phyloP scores from a whole-genome alignment of 257 asterid species.

The Solanum neorickii region DNA sequence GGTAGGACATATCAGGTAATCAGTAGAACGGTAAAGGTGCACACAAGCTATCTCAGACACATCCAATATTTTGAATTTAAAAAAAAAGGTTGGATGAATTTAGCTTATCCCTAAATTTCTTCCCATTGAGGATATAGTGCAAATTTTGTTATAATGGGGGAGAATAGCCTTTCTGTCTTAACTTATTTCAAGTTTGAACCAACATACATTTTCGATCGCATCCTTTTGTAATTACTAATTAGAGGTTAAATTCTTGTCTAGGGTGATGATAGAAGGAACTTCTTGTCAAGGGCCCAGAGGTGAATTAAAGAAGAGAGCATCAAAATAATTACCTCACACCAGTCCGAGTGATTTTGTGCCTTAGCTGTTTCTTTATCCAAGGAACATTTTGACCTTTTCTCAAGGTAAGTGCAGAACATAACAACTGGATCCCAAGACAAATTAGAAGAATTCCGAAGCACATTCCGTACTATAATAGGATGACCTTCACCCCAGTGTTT shows the following conservation, averaged over 20 bases:
- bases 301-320: neutral
- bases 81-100: neutral
- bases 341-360: slow-evolving; percentile 48
- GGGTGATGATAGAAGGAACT: neutral
- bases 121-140: neutral
- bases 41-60: neutral
- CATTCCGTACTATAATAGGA: slow-evolving; percentile 77
- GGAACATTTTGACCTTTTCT: slow-evolving; percentile 42
- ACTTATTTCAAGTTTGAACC: neutral
- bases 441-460: slow-evolving; percentile 32
- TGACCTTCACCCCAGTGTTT: slow-evolving; percentile 86
- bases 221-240: neutral
- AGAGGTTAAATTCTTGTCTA: neutral
- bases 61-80: neutral
- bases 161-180: neutral
- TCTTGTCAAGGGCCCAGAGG: neutral
- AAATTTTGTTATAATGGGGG: neutral
- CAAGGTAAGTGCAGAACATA: slow-evolving; percentile 71
- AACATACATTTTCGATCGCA: neutral
- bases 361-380: slow-evolving; percentile 21
- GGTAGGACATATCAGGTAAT: neutral
- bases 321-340: slow-evolving; percentile 79
- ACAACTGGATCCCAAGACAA: slow-evolving; percentile 81
- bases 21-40: neutral
- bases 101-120: neutral